Base-by-base conservation (phyloP, 1,139 yeast genomes). In the Sugiyamaella sp. region DNA sequence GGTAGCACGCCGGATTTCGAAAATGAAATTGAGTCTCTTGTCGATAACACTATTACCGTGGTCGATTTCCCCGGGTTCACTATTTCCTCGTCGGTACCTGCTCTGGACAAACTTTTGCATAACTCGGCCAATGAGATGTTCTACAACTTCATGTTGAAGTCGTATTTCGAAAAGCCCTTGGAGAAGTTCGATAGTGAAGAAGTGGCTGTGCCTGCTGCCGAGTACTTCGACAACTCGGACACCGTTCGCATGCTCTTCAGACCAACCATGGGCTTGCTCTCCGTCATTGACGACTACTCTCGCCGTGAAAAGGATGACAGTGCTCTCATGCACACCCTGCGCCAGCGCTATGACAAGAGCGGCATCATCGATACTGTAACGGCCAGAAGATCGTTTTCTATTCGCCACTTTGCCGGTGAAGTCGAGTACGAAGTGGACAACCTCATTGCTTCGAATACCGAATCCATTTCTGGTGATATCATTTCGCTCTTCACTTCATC, bases 31-130 rank as follows among this genome's bases (percentile, higher is more conserved):
- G 49, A 33, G 8, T 65, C 73, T 4, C 56, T 67, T n/a, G 71
- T 74, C 14, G 69, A 69, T 41, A 65, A 67, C 47, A 71, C 75
- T 3, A 66, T 74, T 41, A 63, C 74, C 1, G 56, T 74, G 1
- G 72, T 71, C 3, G 77, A 74, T 56, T 73, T 74, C 62, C 77
- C 77, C 1, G 77, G 78, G 1, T 74, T 74, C 57, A 68, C 69
- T 41, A 69, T 72, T 17, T 61, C 71, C 2, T 60, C 69, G 1
- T 57, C 71, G 1, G 69, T 67, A 2, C 74, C 73, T 3, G 64
- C 72, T 6, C 60, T 74, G 33, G 77, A 74, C 58, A 66, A 72
- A 54, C 66, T 74, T 20, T 62, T 74, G 32, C 74, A 73, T 62
- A 74, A 74, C 57, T 67, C 75, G 20, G 77, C 77, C 21, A 74